These are phyloP conservation scores for Camellia lanceoleosa DNA, from an alignment of 148 eudicot species.

Conservation along the genomic window DNA sequence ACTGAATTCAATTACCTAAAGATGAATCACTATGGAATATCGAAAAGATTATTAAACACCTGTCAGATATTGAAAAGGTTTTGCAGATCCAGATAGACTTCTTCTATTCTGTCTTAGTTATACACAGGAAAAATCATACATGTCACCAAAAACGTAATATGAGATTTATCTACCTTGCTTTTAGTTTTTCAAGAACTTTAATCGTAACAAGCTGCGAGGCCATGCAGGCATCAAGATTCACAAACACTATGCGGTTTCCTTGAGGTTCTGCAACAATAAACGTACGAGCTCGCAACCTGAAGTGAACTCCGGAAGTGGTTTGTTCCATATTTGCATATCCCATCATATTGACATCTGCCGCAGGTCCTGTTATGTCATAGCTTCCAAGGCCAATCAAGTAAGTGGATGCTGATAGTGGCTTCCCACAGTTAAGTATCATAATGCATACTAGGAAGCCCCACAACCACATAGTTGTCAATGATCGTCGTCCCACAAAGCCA, in stretches of 20 bases:
- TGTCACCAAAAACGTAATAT: background rate
- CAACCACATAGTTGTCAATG: constrained; percentile 36
- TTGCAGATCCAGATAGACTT: background rate
- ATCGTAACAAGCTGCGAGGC: constrained; percentile 83
- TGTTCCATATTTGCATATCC: constrained; percentile 86
- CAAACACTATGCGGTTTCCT: constrained; percentile 71
- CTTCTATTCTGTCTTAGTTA: constrained; percentile 5
- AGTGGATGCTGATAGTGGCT: constrained; percentile 45
- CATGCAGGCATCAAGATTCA: constrained; percentile 99
- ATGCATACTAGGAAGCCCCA: constrained; percentile 32
- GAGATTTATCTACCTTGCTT: constrained; percentile 58
- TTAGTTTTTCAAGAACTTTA: constrained; percentile 86
- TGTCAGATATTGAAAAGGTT: background rate
- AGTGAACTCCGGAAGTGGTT: constrained; percentile 80
- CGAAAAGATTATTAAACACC: background rate
- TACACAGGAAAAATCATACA: background rate
- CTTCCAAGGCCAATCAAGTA: constrained; percentile 95
- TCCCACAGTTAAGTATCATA: constrained; percentile 25
- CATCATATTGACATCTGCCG: constrained; percentile 99
- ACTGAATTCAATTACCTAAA: background rate
- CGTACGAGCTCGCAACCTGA: constrained; percentile 84
- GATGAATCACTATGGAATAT: background rate
- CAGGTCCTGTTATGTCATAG: constrained; percentile 99
- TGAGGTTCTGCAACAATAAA: constrained; percentile 84
- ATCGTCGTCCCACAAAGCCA: constrained; percentile 18